Base-by-base conservation (phyloP, 169 alveolate species). In the Plasmodium vinckei region DNA sequence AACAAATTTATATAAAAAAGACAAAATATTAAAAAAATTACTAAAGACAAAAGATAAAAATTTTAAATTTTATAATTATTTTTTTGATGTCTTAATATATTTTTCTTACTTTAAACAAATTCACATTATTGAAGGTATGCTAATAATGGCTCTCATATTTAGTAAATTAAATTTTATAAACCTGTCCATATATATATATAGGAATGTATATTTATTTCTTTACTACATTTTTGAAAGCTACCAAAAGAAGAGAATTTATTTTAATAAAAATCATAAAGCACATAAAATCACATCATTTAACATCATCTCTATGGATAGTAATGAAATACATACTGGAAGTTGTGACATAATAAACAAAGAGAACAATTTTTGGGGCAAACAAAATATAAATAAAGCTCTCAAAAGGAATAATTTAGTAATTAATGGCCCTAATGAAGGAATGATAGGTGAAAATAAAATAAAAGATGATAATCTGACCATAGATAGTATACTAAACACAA, bases 91-190 rank as follows among this genome's bases (percentile, higher is more conserved):
- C 13, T 53, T 82, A 70, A 82, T 82, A 19, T 82, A 82, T 67
- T 82, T 82, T 82, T 53, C 90, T 21, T 82, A 82, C 33, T 82
- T 82, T 67, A 82, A 82, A 54, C 90, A 82, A 46, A 82, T 82
- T 21, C 25, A 82, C 42, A 65, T 65, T 42, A 70, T 82, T 5
- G 90, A 82, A 61, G 90, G 90, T 1, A 53, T 82, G 44, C 25
- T 82, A 25, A n/a, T 82, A 9, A 67, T 82, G 71, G 90, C 90
- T 9, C 65, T 82, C 21, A 42, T 82, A 47, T 82, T 39, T 49
- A 82, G 90, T 53, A 82, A 82, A 59, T 39, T 82, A 23, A 82
- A 82, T 70, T 54, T 67, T 9, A 17, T 82, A 19, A 82, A 57
- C 49, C 23, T 82, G 51, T 49, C 84, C 19, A 47, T 51, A 33